Evolutionary conservation across 495 filamentous ascomycete species (phyloP), one percentile per base, ranked within the genome.

Genomic region (Podospora tetraspora): DNA sequence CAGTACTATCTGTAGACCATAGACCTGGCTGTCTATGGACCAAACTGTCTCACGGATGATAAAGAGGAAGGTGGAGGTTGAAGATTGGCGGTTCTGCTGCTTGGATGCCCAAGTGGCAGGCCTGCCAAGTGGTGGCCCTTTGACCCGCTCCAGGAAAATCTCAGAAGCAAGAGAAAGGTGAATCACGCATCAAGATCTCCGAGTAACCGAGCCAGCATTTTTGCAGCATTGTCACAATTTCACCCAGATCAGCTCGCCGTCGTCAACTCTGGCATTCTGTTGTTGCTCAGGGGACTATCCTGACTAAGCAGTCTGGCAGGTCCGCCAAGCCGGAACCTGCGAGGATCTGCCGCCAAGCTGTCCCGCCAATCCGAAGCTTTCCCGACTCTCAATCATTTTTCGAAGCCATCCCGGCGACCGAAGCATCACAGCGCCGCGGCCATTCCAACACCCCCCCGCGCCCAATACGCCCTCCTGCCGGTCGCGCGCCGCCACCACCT

Each of bases 401-500:
- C 43, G 43, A 52, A 60, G 59, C 59, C 27, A n/a, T 23, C 57
- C 24, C 57, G 4, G 57, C 57, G 8, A 25, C 59, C 13, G 12
- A 64, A 13, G 30, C 30, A 30, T 27, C 21, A 30, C 37, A 29
- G 59, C 23, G 59, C 22, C 59, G 23, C 59, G 19, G 19, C 16
- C 59, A 29, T 3, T 52, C 59, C 21, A 67, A 56, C 22, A 59
- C 61, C 32, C 68, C 68, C 62, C 62, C 37, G 61, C 70, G 66
- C 56, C 24, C 13, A 66, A 64, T 22, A 22, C 66, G 59, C 37
- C 59, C 63, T 34, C 64, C 58, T 24, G 37, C 4, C 12, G 29
- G 37, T 16, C 57, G 30, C 65, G 62, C 71, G 64, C 56, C 69
- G 68, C 66, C 37, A 43, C 25, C 62, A 59, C 37, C 63, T 59